Evolutionary conservation across 441 rosid genomes (phyloP), one percentile per base, ranked within the genome.

Genomic region (Geranium incanum): DNA sequence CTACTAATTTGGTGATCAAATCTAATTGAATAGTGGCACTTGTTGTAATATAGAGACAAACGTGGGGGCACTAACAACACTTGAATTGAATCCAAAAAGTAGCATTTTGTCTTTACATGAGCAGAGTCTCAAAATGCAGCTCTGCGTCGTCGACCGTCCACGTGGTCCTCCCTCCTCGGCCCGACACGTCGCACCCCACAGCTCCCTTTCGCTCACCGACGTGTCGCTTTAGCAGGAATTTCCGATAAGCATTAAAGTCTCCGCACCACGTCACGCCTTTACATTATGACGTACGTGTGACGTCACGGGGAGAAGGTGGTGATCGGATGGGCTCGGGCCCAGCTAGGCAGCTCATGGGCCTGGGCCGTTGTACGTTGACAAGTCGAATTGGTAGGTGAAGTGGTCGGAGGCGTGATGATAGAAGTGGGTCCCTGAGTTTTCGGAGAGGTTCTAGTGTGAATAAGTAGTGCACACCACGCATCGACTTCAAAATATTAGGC

Each of bases 101-200:
- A 0, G 13, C 33, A 55, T 66, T 85, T 85, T 69, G 86, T 77
- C 83, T 13, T 69, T 39, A 50, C 70, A 8, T 36, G 69, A 71
- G 71, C 81, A 64, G 43, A 71, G 79, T 71, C 80, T 7, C 67
- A 16, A 4, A 15, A 11, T 60, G 71, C 72, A 19, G 15, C 48
- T 9, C 38, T 16, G 41, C 62, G 59, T 18, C 77, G 71, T 81
- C 74, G 75, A 76, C 82, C 67, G 21, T 19, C 50, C 38, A 11
- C 8, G 73, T 71, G 85, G 84, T 73, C 75, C 78, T 66, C 0
- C 48, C 79, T 74, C 76, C 74, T 48, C 69, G 59, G 6, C 59
- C 69, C 39, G 67, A 68, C 81, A 70, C 81, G 78, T 80, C 59
- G 45, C 23, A 12, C 3, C n/a, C n/a, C 1, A 2, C 8, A 12